Evolutionary conservation across 2,329 filamentous ascomycete genomes (phyloP), one percentile per base, ranked within the genome.

Genomic region (Stromatinia cepivora): DNA sequence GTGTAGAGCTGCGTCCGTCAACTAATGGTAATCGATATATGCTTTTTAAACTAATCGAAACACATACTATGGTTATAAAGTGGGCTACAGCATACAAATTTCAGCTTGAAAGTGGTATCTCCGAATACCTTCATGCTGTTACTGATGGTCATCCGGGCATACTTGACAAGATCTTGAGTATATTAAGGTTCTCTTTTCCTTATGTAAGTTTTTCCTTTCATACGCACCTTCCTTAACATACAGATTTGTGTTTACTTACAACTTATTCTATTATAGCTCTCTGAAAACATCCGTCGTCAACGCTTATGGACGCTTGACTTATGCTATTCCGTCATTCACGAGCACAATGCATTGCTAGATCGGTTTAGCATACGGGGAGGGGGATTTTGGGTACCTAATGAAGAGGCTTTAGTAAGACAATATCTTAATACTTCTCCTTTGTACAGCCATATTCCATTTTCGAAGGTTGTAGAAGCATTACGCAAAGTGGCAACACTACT

Each of bases 91-190:
- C 11, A 17, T 7, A 46, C 13, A 0, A 1, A 11, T 10, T 59
- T 2, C 11, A 59, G 1, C 25, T 39, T 45, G 39, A 31, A 54
- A 54, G 25, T 20, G 52, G 57, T 28, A 31, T 15, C 28, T 8
- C 57, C n/a, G 57, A 59, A 15, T 59, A 59, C 31, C 9, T 59
- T 17, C 57, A 59, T 17, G 28, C 57, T 22, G 15, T 15, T 59
- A 59, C 57, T 59, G 39, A 45, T 25, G 39, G 57, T 22, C 57
- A 59, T 45, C 39, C 39, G 5, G 39, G 57, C 8, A 59, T 59
- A 39, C 25, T 59, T 13, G 57, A 9, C 17, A 2, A 3, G 1
- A 46, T 59, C 39, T 31, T 46, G 11, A 8, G 2, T 6, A 4
- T 2, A 31, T 31, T 59, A 0, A 39, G 22, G 22, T 10, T 56